Evolutionary conservation across 192 early-diverging fungal genomes (phyloP), one percentile per base, ranked within the genome.

Genomic region (Coemansia sp.): DNA sequence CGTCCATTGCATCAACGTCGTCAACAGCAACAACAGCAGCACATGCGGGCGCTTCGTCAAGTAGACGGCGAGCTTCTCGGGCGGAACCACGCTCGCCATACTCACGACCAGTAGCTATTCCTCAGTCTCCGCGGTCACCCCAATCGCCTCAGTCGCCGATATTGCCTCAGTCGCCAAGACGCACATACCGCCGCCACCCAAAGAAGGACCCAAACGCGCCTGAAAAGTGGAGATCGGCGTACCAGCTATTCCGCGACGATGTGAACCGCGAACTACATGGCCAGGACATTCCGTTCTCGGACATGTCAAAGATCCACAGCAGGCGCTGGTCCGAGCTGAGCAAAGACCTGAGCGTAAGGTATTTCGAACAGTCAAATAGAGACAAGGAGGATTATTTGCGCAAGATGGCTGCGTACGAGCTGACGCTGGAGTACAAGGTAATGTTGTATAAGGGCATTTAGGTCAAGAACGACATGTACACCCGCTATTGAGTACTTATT

Each of bases 241-340:
- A 82, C 63, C 79, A 82, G 71, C 58, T 82, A n/a, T 82, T 82
- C 40, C 70, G 79, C 9, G 79, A 82, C 43, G 79, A 82, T 22
- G 67, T 82, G 13, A 76, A 82, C 56, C 74, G 68, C 11, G 79
- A 82, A 61, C 62, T 82, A 11, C 67, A 70, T 2, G 79, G 74
- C 0, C 70, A 68, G 38, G 71, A 76, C 5, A 73, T 82, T 52
- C 70, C 66, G 10, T 82, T 82, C 43, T 69, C 71, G 5, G 71
- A 82, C n/a, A 82, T 82, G 79, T 82, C 79, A 15, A 76, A 67
- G 55, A 73, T 82, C 49, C 79, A 82, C 56, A 82, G 79, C 64
- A 74, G 70, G 59, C 67, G 68, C 20, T 82, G 79, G 79, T 33
- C 74, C 9, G 71, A 73, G 63, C 59, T 82, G 61, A 58, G 48